These are phyloP conservation scores for Melanomma pulvis-pyrius DNA, from an alignment of 495 filamentous ascomycete species.

Conservation along the genomic window DNA sequence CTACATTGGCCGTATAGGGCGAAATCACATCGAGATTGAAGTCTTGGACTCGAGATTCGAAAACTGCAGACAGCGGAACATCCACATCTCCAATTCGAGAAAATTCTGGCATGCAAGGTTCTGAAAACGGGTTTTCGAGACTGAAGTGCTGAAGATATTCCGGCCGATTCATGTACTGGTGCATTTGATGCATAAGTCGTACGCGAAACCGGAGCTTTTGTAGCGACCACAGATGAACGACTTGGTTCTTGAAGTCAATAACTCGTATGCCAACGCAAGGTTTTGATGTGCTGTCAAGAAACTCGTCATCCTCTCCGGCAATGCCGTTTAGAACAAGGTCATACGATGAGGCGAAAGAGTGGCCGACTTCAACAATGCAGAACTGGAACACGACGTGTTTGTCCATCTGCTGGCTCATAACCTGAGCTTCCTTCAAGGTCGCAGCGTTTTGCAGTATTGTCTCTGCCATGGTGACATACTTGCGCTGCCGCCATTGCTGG, in stretches of 20 bases:
- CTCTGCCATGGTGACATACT: conserved; percentile 94
- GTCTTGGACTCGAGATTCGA: conserved; percentile 92
- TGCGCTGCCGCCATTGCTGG: conserved; percentile 78
- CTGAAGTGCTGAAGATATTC: conserved; percentile 86
- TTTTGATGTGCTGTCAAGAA: conserved; percentile 79
- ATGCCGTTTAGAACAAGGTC: conserved; percentile 94
- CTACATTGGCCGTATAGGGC: conserved; percentile 85
- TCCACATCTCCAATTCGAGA: conserved; percentile 93
- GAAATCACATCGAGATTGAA: conserved; percentile 87
- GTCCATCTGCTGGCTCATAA: conserved; percentile 97
- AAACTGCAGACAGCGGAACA: conserved; percentile 90
- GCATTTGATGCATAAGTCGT: conserved; percentile 90
- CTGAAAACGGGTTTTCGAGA: conserved; percentile 82
- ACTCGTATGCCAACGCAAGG: conserved; percentile 91
- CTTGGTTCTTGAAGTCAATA: conserved; percentile 83
- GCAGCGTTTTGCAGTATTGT: conserved; percentile 84
- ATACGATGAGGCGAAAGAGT: conserved; percentile 88
- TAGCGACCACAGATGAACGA: conserved; percentile 92
- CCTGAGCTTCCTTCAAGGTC: conserved; percentile 89
- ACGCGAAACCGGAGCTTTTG: conserved; percentile 88
- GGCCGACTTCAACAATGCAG: conserved; percentile 83
- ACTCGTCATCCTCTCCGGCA: conserved; percentile 81
- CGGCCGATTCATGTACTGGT: conserved; percentile 92
- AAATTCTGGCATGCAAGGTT: conserved; percentile 85
- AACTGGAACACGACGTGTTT: conserved; percentile 96